Evolutionary conservation across 202 grass and related monocot species (phyloP).

Genomic region (Saccharum hybrid): DNA sequence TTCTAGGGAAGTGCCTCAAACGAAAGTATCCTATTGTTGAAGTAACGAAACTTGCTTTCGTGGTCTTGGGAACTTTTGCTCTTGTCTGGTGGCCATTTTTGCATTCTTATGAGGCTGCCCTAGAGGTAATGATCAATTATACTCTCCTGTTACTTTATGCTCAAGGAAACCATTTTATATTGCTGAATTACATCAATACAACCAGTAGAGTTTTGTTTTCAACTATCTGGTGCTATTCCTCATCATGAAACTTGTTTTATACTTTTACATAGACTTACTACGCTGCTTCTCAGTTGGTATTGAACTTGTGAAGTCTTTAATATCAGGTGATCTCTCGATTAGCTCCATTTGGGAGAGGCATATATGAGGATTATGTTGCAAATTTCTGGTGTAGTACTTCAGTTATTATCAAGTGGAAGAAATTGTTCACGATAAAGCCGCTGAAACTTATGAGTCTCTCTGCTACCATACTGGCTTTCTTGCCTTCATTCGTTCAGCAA

Average conservation of each 20-base stretch:
- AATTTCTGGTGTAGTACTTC: constrained; percentile 99
- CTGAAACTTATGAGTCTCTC: constrained; percentile 82
- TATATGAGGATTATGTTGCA: constrained; percentile 95
- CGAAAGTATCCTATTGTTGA: constrained; percentile 66
- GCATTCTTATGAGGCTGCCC: constrained; percentile 69
- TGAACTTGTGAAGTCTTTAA: constrained; percentile 38
- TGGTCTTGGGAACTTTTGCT: constrained; percentile 81
- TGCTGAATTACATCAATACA: constrained; percentile 17
- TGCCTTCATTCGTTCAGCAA: constrained; percentile 94
- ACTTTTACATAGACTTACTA: not conserved
- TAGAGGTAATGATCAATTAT: constrained; percentile 62
- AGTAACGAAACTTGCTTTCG: constrained; percentile 70
- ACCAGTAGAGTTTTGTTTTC: constrained; percentile 19
- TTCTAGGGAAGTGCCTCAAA: constrained; percentile 84
- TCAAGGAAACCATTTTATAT: constrained; percentile 22
- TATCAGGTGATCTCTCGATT: constrained; percentile 77
- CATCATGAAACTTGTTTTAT: constrained; percentile 14
- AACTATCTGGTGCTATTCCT: constrained; percentile 1
- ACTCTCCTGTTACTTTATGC: constrained; percentile 11
- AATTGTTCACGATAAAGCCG: constrained; percentile 61
- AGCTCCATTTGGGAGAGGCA: constrained; percentile 92
- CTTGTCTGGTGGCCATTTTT: constrained; percentile 96
- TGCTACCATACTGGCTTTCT: constrained; percentile 71
- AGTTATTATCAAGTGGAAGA: constrained; percentile 91
- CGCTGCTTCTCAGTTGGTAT: not conserved